These are phyloP conservation scores for Boletus speciosus DNA, from an alignment of 768 basidiomycete genomes.

Conservation along the genomic window DNA sequence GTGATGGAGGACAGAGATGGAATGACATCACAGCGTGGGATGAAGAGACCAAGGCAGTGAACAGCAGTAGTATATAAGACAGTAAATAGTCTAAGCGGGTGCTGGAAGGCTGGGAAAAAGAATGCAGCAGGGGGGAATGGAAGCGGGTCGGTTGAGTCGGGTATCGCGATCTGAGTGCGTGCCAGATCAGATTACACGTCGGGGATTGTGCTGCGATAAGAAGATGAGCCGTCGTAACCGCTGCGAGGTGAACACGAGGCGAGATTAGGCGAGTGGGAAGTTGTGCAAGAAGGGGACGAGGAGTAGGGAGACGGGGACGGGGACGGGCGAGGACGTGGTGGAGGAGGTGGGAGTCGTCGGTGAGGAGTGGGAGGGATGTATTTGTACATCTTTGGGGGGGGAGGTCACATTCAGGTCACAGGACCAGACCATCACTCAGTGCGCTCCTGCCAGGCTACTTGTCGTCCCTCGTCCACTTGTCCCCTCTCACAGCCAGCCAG, in stretches of 20 bases:
- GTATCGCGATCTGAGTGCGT: background rate
- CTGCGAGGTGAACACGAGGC: background rate
- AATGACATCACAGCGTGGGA: conserved; percentile 1
- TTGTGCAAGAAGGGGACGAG: background rate
- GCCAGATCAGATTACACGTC: background rate
- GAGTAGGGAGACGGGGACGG: background rate
- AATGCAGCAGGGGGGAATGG: conserved; percentile 6
- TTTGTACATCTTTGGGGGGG: conserved; percentile 33
- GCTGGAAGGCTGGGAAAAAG: conserved; percentile 7
- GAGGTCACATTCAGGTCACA: conserved; percentile 30
- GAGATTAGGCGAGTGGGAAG: background rate
- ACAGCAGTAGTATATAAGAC: no score
- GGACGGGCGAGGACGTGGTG: background rate
- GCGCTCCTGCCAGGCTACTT: conserved; percentile 19
- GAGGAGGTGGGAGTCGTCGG: background rate
- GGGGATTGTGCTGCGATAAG: conserved; percentile 12
- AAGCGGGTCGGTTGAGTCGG: conserved; percentile 1
- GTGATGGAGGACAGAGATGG: background rate
- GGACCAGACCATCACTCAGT: conserved; percentile 24
- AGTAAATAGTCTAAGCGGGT: background rate
- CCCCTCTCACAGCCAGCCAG: conserved; percentile 3
- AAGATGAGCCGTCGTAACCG: no score
- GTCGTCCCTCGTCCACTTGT: conserved; percentile 19
- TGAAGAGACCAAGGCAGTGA: background rate
- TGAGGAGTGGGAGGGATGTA: conserved; percentile 6